Percentiles rank a stretch among this genome's conserved stretches.
Conservation (phyloP, 108 stramenopile genomes). For the Cyclotella choctawhatcheeana region DNA sequence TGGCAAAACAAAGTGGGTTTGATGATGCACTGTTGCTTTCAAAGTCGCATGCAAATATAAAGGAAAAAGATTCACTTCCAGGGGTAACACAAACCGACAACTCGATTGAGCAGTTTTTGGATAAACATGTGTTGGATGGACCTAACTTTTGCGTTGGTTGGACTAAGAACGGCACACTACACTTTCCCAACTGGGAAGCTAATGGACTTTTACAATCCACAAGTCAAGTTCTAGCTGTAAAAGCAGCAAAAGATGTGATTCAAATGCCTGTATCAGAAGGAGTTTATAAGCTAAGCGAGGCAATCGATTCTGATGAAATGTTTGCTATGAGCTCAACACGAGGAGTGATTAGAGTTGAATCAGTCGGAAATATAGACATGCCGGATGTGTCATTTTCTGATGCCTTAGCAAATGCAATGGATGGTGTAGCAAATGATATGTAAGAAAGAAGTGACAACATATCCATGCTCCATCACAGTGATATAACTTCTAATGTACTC, state of each 20-base stretch:
- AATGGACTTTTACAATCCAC: neutral
- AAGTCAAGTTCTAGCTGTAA: neutral
- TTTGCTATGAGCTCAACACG: neutral
- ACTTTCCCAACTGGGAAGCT: neutral
- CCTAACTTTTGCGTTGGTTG: neutral
- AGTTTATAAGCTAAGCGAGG: neutral
- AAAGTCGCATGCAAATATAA: neutral
- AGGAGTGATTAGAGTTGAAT: neutral
- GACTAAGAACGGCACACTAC: neutral
- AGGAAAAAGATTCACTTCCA: neutral
- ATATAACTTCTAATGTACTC: neutral
- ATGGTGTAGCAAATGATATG: neutral
- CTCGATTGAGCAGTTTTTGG: neutral
- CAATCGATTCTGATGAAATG: neutral
- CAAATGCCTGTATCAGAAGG: neutral
- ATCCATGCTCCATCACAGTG: too few relatives aligned
- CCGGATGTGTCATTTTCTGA: neutral
- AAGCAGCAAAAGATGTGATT: neutral
- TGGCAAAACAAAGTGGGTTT: neutral
- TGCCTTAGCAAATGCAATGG: neutral
- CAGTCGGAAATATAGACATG: neutral
- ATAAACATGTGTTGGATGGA: neutral
- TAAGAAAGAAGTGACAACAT: too few relatives aligned
- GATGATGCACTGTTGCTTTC: neutral
- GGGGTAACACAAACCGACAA: neutral